Base-by-base conservation (phyloP, 768 basidiomycete species). In the Grammothele lineata region DNA sequence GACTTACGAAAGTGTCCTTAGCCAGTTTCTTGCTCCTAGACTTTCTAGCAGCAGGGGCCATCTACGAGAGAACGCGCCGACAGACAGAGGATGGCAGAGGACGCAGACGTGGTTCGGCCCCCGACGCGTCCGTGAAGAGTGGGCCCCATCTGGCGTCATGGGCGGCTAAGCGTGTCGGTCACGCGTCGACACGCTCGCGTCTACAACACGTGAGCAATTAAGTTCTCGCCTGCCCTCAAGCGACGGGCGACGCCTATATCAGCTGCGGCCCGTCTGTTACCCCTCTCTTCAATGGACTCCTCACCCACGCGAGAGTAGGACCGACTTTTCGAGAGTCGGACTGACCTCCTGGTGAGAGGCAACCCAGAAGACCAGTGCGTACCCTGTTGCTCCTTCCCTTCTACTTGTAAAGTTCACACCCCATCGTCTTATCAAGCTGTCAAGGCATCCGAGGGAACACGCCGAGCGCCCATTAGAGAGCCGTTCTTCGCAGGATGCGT, bases 211-310 rank as follows among this genome's bases (percentile, higher is more conserved):
- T 47, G 50, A 46, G 3, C 1, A n/a, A n/a, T 2, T 23, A 0
- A 12, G 17, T 36, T 7, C 8, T 2, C 21, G 15, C 50, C 45
- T 32, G 50, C 50, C 50, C 50, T 51, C 14, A 51, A 43, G 27
- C 7, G 8, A 30, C 14, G 47, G 40, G 27, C 7, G 8, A 30
- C 1, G 12, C 6, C 14, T 33, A 9, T 43, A 37, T 37, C 24
- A 38, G 30, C 3, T 36, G 24, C 4, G 3, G 1, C 7, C 26
- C 11, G 41, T 35, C 34, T 15, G 35, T 32, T 21, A 15, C 11
- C 6, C n/a, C 1, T 5, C 40, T 27, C 50, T 51, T 25, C 40
- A 51, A 51, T 51, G 50, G 50, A 51, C 50, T 51, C 50, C 37
- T 45, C 47, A 19, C 27, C 10, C 32, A 34, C 9, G 26, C 24